A percentile compares a stretch with the other conserved stretches of the same genome.
Conservation (phyloP, 805 yeast species). For the Priceomyces castillae region DNA sequence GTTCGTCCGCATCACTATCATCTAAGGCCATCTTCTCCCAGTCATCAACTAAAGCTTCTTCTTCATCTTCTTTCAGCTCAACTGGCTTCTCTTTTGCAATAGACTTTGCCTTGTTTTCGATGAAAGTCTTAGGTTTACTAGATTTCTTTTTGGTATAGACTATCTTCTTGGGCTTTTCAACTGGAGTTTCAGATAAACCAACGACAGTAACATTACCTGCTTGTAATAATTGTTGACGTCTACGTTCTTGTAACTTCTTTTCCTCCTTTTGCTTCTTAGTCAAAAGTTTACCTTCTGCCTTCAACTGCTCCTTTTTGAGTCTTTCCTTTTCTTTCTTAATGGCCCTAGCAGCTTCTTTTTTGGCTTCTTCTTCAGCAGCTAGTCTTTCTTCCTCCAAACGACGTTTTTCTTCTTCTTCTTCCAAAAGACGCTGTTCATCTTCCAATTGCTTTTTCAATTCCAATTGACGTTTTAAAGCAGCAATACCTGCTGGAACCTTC, state of each 20-base stretch:
- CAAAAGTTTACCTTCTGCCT: constrained; percentile 92
- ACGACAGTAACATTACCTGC: constrained; percentile 72
- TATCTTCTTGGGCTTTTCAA: constrained; percentile 59
- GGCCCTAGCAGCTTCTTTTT: constrained; percentile 54
- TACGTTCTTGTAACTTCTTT: constrained; percentile 78
- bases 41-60: constrained; percentile 68
- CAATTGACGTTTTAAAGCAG: constrained; percentile 85
- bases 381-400: constrained; percentile 50
- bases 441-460: constrained; percentile 86
- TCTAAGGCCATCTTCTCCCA: constrained; percentile 78
- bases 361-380: constrained; percentile 62
- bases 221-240: constrained; percentile 80
- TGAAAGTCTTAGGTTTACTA: constrained; percentile 37
- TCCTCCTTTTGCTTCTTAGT: constrained; percentile 96
- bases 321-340: constrained; percentile 85
- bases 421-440: constrained; percentile 71
- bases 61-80: constrained; percentile 22
- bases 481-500: constrained; percentile 86
- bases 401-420: constrained; percentile 60
- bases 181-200: constrained; percentile 51
- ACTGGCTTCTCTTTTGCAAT: constrained; percentile 16
- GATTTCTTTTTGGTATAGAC: constrained; percentile 75
- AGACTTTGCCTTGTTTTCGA: constrained; percentile 24
- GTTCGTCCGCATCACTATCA: constrained; percentile 49
- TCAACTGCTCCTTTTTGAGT: constrained; percentile 83